Evolutionary conservation across 495 filamentous ascomycete species (phyloP).

Genomic region (Aspergillus conjunctus): DNA sequence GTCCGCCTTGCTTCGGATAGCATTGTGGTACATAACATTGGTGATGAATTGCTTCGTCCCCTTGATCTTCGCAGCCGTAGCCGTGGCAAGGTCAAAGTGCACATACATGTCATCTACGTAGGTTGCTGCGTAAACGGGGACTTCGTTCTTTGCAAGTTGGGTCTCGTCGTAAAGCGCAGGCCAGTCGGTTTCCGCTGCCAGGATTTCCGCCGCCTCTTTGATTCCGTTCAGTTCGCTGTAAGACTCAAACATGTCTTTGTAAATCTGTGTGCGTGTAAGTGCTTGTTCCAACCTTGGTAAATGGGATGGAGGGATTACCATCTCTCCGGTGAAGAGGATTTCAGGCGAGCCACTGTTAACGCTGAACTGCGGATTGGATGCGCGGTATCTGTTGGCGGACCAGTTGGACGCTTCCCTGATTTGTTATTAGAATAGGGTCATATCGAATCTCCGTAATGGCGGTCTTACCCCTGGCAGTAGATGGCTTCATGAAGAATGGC

Average conservation of each 20-base stretch:
- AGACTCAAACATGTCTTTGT: conserved; percentile 75
- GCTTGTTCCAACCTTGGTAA: conserved; percentile 11
- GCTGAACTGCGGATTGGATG: conserved; percentile 45
- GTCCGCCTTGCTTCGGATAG: conserved; percentile 67
- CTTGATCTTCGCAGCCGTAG: conserved; percentile 74
- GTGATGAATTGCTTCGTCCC: conserved; percentile 81
- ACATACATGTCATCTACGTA: conserved; percentile 97
- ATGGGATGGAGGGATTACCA: conserved; percentile 48
- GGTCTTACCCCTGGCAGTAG: conserved; percentile 66
- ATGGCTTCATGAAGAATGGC: conserved; percentile 82
- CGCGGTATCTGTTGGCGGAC: conserved; percentile 60
- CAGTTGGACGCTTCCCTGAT: conserved; percentile 58
- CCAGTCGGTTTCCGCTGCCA: conserved; percentile 72
- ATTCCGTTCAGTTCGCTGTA: conserved; percentile 71
- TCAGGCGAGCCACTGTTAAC: conserved; percentile 51
- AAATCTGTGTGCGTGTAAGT: conserved; percentile 51
- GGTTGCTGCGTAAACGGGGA: conserved; percentile 86
- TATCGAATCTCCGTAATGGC: background rate
- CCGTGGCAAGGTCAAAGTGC: conserved; percentile 68
- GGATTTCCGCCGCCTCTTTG: conserved; percentile 63
- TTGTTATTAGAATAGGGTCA: conserved; percentile 20
- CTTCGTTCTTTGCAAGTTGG: conserved; percentile 73
- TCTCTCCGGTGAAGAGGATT: conserved; percentile 87
- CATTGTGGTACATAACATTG: conserved; percentile 86
- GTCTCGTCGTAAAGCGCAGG: conserved; percentile 72